Evolutionary conservation across 345 rosid species (phyloP).

Genomic region (Lepidium africanum): DNA sequence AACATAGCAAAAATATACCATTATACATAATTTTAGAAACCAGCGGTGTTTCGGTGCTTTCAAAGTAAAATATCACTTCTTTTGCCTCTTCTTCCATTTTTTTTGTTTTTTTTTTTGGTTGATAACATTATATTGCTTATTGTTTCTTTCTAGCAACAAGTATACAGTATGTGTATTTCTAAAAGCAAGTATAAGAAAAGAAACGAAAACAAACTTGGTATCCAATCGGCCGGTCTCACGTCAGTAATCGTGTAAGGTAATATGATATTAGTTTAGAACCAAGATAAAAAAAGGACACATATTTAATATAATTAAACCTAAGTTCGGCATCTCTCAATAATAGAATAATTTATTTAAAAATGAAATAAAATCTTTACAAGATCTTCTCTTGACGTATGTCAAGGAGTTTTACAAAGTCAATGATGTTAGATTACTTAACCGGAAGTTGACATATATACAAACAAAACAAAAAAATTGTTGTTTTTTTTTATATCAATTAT

Average conservation of each 20-base stretch:
- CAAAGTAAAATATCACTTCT: no score
- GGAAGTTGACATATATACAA: not conserved
- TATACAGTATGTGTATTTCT: no score
- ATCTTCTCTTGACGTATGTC: constrained; percentile 28
- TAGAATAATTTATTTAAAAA: not conserved
- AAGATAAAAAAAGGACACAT: not conserved
- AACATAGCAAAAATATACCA: no score
- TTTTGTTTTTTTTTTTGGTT: no score
- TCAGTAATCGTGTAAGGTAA: constrained; percentile 1
- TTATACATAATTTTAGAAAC: no score
- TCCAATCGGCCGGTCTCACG: constrained; percentile 6
- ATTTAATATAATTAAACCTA: not conserved
- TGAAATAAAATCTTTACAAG: constrained; percentile 22
- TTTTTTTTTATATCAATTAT: not conserved
- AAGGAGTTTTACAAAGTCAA: constrained; percentile 21
- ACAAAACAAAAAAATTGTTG: no score
- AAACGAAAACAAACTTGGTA: not conserved
- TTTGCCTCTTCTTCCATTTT: no score
- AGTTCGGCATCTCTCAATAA: constrained; percentile 20
- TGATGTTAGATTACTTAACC: not conserved
- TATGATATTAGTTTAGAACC: not conserved
- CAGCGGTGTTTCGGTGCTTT: no score
- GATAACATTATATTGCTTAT: no score
- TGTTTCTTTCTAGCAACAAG: no score
- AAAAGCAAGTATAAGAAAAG: no score